Percentiles rank a stretch among this genome's conserved stretches.
Evolutionary conservation across 371 early-diverging fungal genomes (phyloP).

Genomic region (Mucor circinelloides): DNA sequence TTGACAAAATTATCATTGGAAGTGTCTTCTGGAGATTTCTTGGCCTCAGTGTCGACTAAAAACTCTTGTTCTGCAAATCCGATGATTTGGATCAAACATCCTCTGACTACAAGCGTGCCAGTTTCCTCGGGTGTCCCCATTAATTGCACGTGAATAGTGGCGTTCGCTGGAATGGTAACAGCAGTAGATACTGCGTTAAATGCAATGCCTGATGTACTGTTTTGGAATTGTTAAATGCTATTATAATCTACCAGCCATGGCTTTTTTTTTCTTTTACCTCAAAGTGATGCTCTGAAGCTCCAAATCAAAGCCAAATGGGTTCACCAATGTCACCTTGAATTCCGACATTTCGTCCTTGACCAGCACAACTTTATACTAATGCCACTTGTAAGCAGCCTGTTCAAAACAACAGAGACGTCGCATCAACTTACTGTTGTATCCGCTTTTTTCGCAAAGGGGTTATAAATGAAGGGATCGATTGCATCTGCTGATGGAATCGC

Average conservation of each 20-base stretch:
- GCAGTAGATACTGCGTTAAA: conserved; percentile 63
- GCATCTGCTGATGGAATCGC: background rate
- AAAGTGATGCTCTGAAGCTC: conserved; percentile 70
- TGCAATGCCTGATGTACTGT: conserved; percentile 62
- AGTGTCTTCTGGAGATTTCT: conserved; percentile 2
- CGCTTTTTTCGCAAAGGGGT: conserved; percentile 69
- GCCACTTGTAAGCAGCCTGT: too few species aligned
- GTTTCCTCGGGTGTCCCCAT: conserved; percentile 63
- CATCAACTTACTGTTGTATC: conserved; percentile 32
- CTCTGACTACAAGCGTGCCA: conserved; percentile 67
- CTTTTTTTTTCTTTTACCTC: conserved; percentile 40
- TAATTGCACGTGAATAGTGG: conserved; percentile 59
- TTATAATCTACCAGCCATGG: too few species aligned
- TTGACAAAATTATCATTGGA: conserved; percentile 8
- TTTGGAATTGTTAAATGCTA: background rate
- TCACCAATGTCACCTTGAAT: conserved; percentile 71
- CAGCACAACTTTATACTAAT: conserved; percentile 41
- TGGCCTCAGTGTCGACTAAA: conserved; percentile 45
- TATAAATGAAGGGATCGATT: conserved; percentile 75
- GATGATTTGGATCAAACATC: conserved; percentile 68
- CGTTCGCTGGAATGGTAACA: conserved; percentile 69
- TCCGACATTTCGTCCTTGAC: conserved; percentile 71
- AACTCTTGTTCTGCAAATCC: conserved; percentile 78
- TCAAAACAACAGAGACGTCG: too few species aligned
- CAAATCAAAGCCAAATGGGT: conserved; percentile 82